These are phyloP conservation scores for Papiliotrema laurentii DNA, from an alignment of 1,284 basidiomycete genomes.

Conservation along the genomic window DNA sequence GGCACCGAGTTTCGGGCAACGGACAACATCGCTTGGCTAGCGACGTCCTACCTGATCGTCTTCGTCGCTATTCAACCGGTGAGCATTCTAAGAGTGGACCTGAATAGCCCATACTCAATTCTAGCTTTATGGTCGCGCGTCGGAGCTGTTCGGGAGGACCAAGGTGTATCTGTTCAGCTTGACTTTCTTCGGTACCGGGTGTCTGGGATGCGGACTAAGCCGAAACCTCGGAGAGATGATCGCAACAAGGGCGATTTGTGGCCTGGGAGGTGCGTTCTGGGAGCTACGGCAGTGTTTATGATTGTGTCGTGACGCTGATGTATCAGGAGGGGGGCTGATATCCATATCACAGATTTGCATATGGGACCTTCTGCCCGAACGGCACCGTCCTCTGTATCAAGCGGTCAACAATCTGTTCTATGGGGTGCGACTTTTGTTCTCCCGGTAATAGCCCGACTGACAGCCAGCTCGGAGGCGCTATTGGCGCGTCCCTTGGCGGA, in stretches of 20 bases:
- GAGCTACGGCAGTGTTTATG: background rate
- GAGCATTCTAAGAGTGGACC: background rate
- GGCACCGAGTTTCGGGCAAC: constrained; percentile 15
- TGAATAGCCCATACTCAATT: too few species aligned
- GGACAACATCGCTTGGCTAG: constrained; percentile 23
- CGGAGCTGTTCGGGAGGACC: constrained; percentile 20
- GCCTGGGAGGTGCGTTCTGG: constrained; percentile 12
- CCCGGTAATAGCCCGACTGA: background rate
- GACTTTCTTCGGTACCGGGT: constrained; percentile 15
- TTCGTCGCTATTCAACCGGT: constrained; percentile 22
- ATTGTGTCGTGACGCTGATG: background rate
- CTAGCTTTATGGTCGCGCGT: constrained; percentile 20
- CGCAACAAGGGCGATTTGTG: constrained; percentile 16
- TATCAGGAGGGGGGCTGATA: constrained; percentile 18
- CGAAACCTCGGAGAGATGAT: constrained; percentile 16
- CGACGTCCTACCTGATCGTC: constrained; percentile 21
- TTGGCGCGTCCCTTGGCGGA: constrained; percentile 20
- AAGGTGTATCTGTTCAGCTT: constrained; percentile 17
- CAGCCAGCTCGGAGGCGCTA: constrained; percentile 16
- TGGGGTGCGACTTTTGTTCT: constrained; percentile 12
- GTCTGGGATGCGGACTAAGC: constrained; percentile 17
- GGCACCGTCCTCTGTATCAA: constrained; percentile 18
- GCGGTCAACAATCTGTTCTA: constrained; percentile 23
- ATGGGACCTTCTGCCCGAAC: constrained; percentile 17
- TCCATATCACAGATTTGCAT: constrained; percentile 20